Conservation (phyloP, 1,284 basidiomycete species). For the Microstroma glucosiphilum region DNA sequence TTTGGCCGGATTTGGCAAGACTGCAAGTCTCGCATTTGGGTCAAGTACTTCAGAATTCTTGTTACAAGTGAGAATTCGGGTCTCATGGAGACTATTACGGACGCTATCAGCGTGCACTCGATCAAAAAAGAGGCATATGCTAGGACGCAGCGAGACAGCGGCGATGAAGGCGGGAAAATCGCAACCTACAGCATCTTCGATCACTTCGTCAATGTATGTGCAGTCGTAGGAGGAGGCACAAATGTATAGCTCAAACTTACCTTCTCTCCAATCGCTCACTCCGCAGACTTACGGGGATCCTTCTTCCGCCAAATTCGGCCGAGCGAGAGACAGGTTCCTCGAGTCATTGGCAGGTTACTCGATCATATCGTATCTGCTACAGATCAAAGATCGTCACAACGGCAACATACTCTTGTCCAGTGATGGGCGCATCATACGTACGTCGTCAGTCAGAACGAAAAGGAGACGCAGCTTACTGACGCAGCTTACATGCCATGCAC, state of each 20-base stretch:
- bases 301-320: slow-evolving; percentile 26
- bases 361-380: slow-evolving; percentile 86
- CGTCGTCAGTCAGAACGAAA: slow-evolving; percentile 3
- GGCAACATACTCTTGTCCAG: slow-evolving; percentile 95
- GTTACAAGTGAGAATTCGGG: slow-evolving; percentile 91
- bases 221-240: not conserved
- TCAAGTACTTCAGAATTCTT: slow-evolving; percentile 65
- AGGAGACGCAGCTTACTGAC: slow-evolving; percentile 31
- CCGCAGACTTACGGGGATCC: slow-evolving; percentile 34
- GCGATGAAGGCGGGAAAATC: slow-evolving; percentile 56
- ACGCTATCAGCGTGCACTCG: slow-evolving; percentile 95
- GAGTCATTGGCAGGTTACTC: slow-evolving; percentile 87
- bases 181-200: slow-evolving; percentile 42
- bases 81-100: slow-evolving; percentile 61
- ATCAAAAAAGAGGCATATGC: slow-evolving; percentile 99
- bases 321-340: slow-evolving; percentile 74
- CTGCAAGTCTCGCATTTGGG: slow-evolving; percentile 38
- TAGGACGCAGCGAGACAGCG: slow-evolving; percentile 61
- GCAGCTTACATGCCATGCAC: not conserved
- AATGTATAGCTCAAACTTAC: not conserved
- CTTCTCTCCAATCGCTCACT: not conserved
- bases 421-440: slow-evolving; percentile 78
- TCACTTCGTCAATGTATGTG: slow-evolving; percentile 34
- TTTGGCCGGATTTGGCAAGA: slow-evolving; percentile 93
- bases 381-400: slow-evolving; percentile 98